phyloP scores from a whole-genome alignment of 108 stramenopile species.

The Fistulifera pelliculosa region DNA sequence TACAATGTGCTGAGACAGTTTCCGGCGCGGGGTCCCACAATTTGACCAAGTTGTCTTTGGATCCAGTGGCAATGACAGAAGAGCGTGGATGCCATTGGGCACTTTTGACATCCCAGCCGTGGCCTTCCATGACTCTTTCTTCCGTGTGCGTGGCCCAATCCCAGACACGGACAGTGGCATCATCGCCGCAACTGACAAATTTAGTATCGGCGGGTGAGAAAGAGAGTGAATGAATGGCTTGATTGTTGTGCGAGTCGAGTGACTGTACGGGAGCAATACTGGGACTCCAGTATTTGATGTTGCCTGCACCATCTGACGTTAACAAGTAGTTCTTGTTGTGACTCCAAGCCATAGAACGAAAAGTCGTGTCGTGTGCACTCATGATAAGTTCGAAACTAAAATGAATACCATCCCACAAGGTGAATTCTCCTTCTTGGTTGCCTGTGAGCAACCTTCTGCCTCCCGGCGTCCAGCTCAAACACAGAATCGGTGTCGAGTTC shows the following conservation, averaged over 20 bases:
- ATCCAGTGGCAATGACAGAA: slow-evolving; percentile 81
- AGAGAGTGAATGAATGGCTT: slow-evolving; percentile 84
- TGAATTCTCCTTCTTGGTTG: slow-evolving; percentile 86
- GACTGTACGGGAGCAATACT: slow-evolving; percentile 85
- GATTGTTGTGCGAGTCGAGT: slow-evolving; percentile 77
- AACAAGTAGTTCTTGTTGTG: slow-evolving; percentile 86
- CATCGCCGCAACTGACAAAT: slow-evolving; percentile 91
- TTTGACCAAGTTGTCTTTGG: slow-evolving; percentile 89
- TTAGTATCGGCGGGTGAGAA: slow-evolving; percentile 92
- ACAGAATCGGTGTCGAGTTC: slow-evolving; percentile 78
- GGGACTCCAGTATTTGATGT: slow-evolving; percentile 88
- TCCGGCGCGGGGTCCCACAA: slow-evolving; percentile 91
- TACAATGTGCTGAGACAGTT: slow-evolving; percentile 77
- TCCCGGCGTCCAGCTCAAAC: slow-evolving; percentile 79
- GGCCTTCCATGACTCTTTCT: slow-evolving; percentile 82
- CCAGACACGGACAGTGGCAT: slow-evolving; percentile 88
- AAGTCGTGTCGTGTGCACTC: slow-evolving; percentile 76
- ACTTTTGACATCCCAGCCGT: slow-evolving; percentile 94
- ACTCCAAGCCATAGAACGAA: slow-evolving; percentile 89
- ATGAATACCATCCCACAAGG: slow-evolving; percentile 87
- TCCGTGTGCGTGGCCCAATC: slow-evolving; percentile 80
- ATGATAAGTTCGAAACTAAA: slow-evolving; percentile 87
- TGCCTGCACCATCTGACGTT: slow-evolving; percentile 79
- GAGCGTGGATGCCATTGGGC: slow-evolving; percentile 91
- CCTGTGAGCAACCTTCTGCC: slow-evolving; percentile 79